Evolutionary conservation across 2,329 filamentous ascomycete genomes (phyloP).

Genomic region (Penicillium griseofulvum): DNA sequence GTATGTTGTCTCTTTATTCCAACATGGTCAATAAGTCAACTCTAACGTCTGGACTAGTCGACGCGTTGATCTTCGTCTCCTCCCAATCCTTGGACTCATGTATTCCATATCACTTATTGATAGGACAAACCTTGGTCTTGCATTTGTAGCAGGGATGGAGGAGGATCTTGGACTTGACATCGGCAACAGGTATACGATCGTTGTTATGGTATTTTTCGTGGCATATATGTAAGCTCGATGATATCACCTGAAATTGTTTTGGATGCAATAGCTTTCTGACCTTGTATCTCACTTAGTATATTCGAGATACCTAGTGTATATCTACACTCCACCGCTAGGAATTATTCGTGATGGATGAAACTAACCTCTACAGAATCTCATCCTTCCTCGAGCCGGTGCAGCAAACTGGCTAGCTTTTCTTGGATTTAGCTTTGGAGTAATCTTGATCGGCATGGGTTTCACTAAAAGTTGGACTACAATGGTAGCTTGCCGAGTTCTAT

Average conservation of each 20-base stretch:
- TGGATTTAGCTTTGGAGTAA: slow-evolving; percentile 23
- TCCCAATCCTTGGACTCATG: slow-evolving; percentile 41
- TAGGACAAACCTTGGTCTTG: slow-evolving; percentile 39
- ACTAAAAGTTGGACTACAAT: slow-evolving; percentile 32
- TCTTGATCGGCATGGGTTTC: slow-evolving; percentile 33
- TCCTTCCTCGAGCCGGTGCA: slow-evolving; percentile 28
- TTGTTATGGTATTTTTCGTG: slow-evolving; percentile 30
- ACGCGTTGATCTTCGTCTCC: slow-evolving; percentile 35
- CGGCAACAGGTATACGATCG: slow-evolving; percentile 27
- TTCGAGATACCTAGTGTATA: slow-evolving; percentile 1
- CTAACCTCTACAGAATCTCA: slow-evolving; percentile 17
- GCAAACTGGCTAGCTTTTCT: slow-evolving; percentile 29
- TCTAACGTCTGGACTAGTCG: slow-evolving; percentile 3
- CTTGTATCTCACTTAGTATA: neutral
- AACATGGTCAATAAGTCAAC: neutral
- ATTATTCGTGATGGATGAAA: neutral
- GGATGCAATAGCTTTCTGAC: neutral
- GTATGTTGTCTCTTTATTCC: neutral
- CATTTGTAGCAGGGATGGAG: slow-evolving; percentile 29
- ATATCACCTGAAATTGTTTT: neutral
- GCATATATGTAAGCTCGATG: slow-evolving; percentile 22
- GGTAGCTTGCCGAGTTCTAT: slow-evolving; percentile 29
- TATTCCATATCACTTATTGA: slow-evolving; percentile 42
- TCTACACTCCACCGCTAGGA: neutral
- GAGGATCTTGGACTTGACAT: slow-evolving; percentile 25